phyloP scores from a whole-genome alignment of 2,329 filamentous ascomycete species.

The Calonectria henricotiae region DNA sequence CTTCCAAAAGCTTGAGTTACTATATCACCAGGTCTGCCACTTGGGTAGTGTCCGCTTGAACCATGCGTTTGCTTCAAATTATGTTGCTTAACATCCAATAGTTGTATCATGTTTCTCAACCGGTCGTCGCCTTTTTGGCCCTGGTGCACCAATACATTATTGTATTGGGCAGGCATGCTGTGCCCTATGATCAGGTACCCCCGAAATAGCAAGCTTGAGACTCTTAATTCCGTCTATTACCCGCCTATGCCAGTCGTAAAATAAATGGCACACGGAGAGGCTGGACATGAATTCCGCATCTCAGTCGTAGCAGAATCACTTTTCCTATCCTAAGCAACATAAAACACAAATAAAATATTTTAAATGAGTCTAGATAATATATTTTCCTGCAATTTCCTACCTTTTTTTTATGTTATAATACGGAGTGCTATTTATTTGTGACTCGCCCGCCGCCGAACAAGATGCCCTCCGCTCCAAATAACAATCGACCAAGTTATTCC shows the following conservation, averaged over 20 bases:
- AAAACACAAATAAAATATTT: too few relatives aligned
- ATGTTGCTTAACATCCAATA: background rate
- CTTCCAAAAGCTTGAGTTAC: too few relatives aligned
- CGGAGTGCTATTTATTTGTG: too few relatives aligned
- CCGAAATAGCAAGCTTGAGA: slow-evolving; percentile 9
- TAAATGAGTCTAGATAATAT: too few relatives aligned
- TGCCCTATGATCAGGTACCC: slow-evolving; percentile 6
- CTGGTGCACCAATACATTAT: background rate
- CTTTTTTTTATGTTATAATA: too few relatives aligned
- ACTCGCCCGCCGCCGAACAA: background rate
- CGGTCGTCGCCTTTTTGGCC: background rate
- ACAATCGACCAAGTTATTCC: background rate
- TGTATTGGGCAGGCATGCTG: background rate
- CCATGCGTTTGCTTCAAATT: background rate
- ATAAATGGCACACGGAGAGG: too few relatives aligned
- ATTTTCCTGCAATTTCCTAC: too few relatives aligned
- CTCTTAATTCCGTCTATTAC: background rate
- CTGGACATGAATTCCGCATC: too few relatives aligned
- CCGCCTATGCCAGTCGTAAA: background rate
- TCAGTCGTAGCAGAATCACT: too few relatives aligned
- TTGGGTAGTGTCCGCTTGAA: background rate
- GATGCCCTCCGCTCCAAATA: background rate
- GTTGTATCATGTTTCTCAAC: background rate
- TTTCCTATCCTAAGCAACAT: too few relatives aligned
- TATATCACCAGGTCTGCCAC: background rate